These are phyloP conservation scores for Colletotrichum godetiae DNA, from an alignment of 2,329 filamentous ascomycete species.

Conservation along the genomic window DNA sequence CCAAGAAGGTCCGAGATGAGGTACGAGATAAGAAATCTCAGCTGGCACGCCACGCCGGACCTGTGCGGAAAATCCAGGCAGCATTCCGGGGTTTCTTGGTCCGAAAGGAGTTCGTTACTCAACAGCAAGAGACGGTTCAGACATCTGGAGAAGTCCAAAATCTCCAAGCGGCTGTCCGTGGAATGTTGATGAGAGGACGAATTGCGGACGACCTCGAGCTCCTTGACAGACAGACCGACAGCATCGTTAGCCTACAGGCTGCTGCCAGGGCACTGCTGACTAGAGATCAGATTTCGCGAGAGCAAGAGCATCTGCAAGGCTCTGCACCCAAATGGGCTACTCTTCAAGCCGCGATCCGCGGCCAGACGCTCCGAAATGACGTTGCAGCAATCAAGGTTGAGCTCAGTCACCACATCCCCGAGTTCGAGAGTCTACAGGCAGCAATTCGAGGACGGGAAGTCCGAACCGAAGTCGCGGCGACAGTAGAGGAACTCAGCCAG, in stretches of 20 bases:
- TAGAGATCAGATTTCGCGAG: slow-evolving; percentile 62
- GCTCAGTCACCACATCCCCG: slow-evolving; percentile 54
- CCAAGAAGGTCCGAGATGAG: slow-evolving; percentile 71
- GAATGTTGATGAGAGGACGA: slow-evolving; percentile 70
- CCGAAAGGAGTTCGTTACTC: slow-evolving; percentile 66
- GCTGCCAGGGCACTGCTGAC: slow-evolving; percentile 72
- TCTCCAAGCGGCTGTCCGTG: slow-evolving; percentile 76
- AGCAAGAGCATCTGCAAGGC: slow-evolving; percentile 62
- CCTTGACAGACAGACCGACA: slow-evolving; percentile 62
- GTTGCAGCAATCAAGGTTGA: slow-evolving; percentile 59
- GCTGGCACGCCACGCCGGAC: slow-evolving; percentile 70
- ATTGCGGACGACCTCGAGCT: slow-evolving; percentile 64
- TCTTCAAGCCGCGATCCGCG: slow-evolving; percentile 60
- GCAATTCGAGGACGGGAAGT: slow-evolving; percentile 63
- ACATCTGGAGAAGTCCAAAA: slow-evolving; percentile 63
- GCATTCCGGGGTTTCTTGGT: slow-evolving; percentile 74
- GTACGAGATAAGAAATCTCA: slow-evolving; percentile 67
- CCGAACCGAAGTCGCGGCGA: slow-evolving; percentile 55
- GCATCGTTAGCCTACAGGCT: slow-evolving; percentile 71
- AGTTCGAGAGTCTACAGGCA: slow-evolving; percentile 59
- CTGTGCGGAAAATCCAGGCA: slow-evolving; percentile 74
- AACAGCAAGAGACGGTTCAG: slow-evolving; percentile 66
- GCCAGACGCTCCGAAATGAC: slow-evolving; percentile 58
- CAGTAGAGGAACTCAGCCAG: slow-evolving; percentile 59
- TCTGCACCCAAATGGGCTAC: slow-evolving; percentile 63